These are phyloP conservation scores for Diospyros kaki DNA, from an alignment of 148 eudicot genomes.

Conservation along the genomic window DNA sequence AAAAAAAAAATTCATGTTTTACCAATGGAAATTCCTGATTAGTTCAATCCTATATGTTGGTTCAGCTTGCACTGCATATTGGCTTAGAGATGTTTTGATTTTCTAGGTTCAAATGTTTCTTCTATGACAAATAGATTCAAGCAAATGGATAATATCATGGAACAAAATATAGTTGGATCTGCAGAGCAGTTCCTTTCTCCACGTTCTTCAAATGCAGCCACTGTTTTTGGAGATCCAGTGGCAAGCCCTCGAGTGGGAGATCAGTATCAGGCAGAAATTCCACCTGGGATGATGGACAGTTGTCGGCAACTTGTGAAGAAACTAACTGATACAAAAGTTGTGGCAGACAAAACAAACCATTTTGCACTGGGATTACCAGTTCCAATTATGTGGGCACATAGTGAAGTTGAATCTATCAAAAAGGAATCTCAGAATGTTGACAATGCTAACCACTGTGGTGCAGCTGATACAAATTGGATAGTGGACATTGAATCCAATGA, in stretches of 20 bases:
- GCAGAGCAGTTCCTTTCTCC: slow-evolving; percentile 14
- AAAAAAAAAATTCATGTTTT: not conserved
- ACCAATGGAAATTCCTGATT: not conserved
- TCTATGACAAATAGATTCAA: slow-evolving; percentile 5
- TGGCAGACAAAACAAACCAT: not conserved
- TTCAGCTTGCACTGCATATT: not conserved
- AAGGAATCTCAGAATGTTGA: not conserved
- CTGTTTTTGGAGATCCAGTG: slow-evolving; percentile 13
- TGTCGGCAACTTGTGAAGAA: slow-evolving; percentile 1
- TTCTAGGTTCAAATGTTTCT: not conserved
- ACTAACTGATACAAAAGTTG: not conserved
- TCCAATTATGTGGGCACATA: slow-evolving; percentile 22
- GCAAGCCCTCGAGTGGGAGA: slow-evolving; percentile 27
- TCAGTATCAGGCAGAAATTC: slow-evolving; percentile 36
- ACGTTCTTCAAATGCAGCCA: not conserved
- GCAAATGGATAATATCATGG: slow-evolving; percentile 12
- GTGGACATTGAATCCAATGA: not conserved
- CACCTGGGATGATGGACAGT: slow-evolving; percentile 15
- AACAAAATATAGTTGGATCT: not conserved
- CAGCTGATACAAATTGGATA: not conserved
- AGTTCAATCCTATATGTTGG: not conserved
- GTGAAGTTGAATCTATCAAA: not conserved
- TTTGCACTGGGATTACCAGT: slow-evolving; percentile 23
- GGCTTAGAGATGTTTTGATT: not conserved
- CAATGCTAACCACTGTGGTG: not conserved